phyloP scores from a whole-genome alignment of 2,329 filamentous ascomycete species.

The Phymatotrichopsis omnivora region DNA sequence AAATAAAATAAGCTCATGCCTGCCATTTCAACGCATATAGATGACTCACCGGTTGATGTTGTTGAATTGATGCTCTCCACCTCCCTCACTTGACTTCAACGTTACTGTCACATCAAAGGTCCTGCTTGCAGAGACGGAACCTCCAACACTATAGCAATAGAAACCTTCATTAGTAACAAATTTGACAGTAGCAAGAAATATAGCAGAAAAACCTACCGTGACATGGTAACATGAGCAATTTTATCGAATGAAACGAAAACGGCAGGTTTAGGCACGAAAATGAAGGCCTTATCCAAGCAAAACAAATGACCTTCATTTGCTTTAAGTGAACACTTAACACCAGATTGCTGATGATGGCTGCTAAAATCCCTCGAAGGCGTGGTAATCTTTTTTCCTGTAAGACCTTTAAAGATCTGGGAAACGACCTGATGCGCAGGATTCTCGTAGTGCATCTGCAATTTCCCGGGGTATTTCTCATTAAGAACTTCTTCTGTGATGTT shows the following conservation, averaged over 20 bases:
- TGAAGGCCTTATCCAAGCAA: constrained; percentile 94
- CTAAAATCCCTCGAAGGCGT: constrained; percentile 89
- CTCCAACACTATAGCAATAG: constrained; percentile 54
- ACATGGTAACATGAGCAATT: constrained; percentile 84
- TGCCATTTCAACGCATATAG: too few species aligned
- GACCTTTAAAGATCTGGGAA: constrained; percentile 85
- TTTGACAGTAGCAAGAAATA: not conserved
- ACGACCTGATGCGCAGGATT: constrained; percentile 88
- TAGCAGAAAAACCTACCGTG: constrained; percentile 38
- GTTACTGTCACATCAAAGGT: constrained; percentile 96
- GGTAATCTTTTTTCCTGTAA: constrained; percentile 91
- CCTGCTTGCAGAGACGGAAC: constrained; percentile 82
- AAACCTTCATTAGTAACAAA: constrained; percentile 1
- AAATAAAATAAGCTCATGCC: not conserved
- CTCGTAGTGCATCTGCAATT: constrained; percentile 81
- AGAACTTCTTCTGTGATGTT: constrained; percentile 90
- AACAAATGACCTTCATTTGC: constrained; percentile 96
- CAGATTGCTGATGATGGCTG: constrained; percentile 84
- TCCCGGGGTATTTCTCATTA: constrained; percentile 78
- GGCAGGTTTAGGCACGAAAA: constrained; percentile 97
- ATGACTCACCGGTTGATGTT: constrained; percentile 76
- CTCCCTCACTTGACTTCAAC: constrained; percentile 61
- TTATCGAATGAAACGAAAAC: constrained; percentile 96
- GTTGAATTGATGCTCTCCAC: constrained; percentile 87
- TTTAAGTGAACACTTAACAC: constrained; percentile 99